Base-by-base conservation (phyloP, 208 protist genomes). In the Trypanosoma conorhini region DNA sequence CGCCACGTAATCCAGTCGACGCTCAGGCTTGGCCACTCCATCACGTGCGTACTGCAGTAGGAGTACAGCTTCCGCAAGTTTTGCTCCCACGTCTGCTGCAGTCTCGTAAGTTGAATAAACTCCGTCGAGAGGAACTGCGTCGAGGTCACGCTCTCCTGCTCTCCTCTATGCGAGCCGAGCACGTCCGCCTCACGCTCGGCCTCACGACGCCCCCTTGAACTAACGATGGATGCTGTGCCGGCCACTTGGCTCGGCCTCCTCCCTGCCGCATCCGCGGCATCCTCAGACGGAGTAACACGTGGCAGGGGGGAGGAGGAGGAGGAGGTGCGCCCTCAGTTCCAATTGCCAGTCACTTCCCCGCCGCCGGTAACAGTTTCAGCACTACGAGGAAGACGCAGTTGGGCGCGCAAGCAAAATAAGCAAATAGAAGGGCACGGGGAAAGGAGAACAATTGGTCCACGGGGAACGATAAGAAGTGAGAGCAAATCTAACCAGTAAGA, bases 1-100 rank as follows among this genome's bases (percentile, higher is more conserved):
- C 78, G 78, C 38, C 85, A 72, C 7, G 85, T 70, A 38, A 91
- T 78, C 85, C 85, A 91, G 71, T 87, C 85, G 26, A 91, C 70
- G 38, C 80, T 72, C 30, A 88, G 71, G 56, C 76, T 72, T 33
- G 85, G 85, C 82, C 82, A 91, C 74, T 86, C 85, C 61, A 81
- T 44, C 30, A 82, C 70, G 57, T 88, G 80, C 5, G 61, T 81
- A 52, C 69, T 62, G 67, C 76, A 86, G 72, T 78, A 87, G 50
- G 65, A 74, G 67, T 91, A 91, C 21, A 91, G 55, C 28, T 74
- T 51, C 31, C 30, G 31, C 33, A 61, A 48, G 35, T 82, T 51
- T 35, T 56, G n/a, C 74, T 88, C 82, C 33, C 83, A 87, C 50
- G 58, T 51, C 38, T 75, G 70, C 67, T 87, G 85, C 61, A 87